Evolutionary conservation across 306 rosid genomes (phyloP).

Genomic region (Cicer yamashitae): DNA sequence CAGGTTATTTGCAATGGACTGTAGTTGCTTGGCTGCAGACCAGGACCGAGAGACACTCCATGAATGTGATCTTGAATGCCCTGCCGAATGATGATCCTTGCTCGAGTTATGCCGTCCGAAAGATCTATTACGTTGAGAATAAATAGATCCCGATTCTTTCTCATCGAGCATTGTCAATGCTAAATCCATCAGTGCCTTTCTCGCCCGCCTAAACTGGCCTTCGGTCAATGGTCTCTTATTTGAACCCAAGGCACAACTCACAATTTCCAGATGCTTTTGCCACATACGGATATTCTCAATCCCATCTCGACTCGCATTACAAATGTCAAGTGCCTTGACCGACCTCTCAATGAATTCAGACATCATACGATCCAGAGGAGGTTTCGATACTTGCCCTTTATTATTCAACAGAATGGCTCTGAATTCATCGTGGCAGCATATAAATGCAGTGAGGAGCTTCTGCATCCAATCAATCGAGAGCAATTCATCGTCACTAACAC

Average conservation of each 20-base stretch:
- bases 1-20: conserved; percentile 77
- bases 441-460: conserved; percentile 63
- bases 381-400: conserved; percentile 55
- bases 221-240: conserved; percentile 69
- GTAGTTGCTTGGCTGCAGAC: conserved; percentile 94
- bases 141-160: conserved; percentile 63
- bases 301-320: conserved; percentile 77
- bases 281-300: conserved; percentile 66
- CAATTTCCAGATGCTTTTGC: conserved; percentile 81
- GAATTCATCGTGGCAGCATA: conserved; percentile 69
- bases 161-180: conserved; percentile 78
- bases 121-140: conserved; percentile 75
- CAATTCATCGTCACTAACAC: conserved; percentile 63
- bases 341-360: conserved; percentile 73
- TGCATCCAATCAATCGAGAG: conserved; percentile 72
- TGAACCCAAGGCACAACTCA: conserved; percentile 67
- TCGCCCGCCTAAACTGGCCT: conserved; percentile 82
- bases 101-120: conserved; percentile 71
- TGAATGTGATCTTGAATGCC: conserved; percentile 92
- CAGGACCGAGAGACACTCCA: conserved; percentile 93
- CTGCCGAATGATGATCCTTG: conserved; percentile 60
- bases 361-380: conserved; percentile 67
- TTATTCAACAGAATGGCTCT: conserved; percentile 61
- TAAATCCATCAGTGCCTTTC: conserved; percentile 80
- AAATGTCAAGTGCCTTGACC: conserved; percentile 83